Conservation (phyloP, 176 grass and related monocot species). For the Oryza punctata region DNA sequence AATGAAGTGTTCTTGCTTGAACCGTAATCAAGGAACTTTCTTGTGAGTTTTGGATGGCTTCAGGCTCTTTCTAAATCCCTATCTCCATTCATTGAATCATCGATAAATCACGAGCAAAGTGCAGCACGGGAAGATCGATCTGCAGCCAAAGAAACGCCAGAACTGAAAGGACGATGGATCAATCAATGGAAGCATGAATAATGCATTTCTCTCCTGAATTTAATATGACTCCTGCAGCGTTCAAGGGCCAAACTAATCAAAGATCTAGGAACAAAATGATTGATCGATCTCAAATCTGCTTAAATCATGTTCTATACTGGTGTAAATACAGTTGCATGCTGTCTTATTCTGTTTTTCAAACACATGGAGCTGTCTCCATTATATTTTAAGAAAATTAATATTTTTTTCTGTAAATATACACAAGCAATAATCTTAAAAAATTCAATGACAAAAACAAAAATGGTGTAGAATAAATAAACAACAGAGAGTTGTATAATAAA, state of each 20-base stretch:
- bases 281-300: not conserved
- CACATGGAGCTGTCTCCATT: not conserved
- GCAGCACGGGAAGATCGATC: not conserved
- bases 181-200: not conserved
- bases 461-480: not conserved
- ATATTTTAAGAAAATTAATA: not conserved
- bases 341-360: not conserved
- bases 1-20: not conserved
- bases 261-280: not conserved
- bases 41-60: not conserved
- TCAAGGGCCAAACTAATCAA: slow-evolving; percentile 2
- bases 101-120: not conserved
- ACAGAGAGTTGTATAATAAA: not conserved
- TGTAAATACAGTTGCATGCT: not conserved
- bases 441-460: not conserved
- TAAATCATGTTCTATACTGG: not conserved
- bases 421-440: not conserved
- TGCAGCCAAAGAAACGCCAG: not conserved
- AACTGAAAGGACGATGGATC: not conserved
- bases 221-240: not conserved
- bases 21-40: slow-evolving; percentile 25
- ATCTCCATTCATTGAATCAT: slow-evolving; percentile 23
- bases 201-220: not conserved
- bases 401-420: not conserved
- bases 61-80: not conserved